phyloP scores from a whole-genome alignment of 768 basidiomycete genomes.

The Sporobolomyces phaffii region DNA sequence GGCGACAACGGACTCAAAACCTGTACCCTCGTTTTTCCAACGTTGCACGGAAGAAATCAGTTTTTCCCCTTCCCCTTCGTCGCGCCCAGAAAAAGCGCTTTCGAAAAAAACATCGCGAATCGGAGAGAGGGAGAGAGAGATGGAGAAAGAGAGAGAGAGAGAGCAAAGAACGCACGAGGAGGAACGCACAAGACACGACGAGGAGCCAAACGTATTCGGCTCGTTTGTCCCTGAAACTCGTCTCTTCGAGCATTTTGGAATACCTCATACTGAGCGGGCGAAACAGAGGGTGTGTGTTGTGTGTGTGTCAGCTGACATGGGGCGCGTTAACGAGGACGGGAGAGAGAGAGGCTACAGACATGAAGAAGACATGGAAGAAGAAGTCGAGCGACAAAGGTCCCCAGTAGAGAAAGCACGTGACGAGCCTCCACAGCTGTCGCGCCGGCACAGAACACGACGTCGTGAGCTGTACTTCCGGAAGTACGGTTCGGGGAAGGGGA shows the following conservation, averaged over 20 bases:
- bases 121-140: slow-evolving; percentile 10
- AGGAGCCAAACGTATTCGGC: slow-evolving; percentile 97
- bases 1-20: slow-evolving; percentile 39
- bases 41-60: no score
- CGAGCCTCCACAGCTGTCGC: slow-evolving; percentile 75
- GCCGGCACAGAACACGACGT: no score
- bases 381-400: slow-evolving; percentile 89
- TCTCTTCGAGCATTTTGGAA: slow-evolving; percentile 92
- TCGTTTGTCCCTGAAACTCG: slow-evolving; percentile 79
- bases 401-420: slow-evolving; percentile 94
- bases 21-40: no score
- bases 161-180: slow-evolving; percentile 59
- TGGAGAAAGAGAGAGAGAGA: neutral
- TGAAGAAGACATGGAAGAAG: slow-evolving; percentile 96
- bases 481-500: neutral
- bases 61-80: no score
- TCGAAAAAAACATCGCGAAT: no score
- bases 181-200: slow-evolving; percentile 70
- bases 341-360: slow-evolving; percentile 56
- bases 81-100: no score
- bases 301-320: no score
- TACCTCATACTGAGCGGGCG: slow-evolving; percentile 75
- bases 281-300: no score
- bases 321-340: no score
- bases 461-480: no score